phyloP scores from a whole-genome alignment of 495 filamentous ascomycete species.

The Aspergillus mulundensis region DNA sequence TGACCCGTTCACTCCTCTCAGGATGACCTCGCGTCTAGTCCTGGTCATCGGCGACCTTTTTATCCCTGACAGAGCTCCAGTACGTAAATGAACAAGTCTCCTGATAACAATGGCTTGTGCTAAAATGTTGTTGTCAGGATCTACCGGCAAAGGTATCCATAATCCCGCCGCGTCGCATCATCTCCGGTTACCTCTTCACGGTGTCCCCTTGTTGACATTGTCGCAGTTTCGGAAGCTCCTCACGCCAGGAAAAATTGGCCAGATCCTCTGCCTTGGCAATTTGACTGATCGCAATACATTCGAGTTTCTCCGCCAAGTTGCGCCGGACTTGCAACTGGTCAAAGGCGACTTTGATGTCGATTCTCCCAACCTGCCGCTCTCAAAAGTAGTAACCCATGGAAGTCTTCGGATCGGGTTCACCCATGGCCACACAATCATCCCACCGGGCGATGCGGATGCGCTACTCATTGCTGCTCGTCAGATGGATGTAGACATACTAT shows the following conservation, averaged over 20 bases:
- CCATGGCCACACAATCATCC: constrained; percentile 93
- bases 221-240: constrained; percentile 95
- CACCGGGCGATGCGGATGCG: constrained; percentile 83
- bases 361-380: constrained; percentile 82
- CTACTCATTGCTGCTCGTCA: constrained; percentile 90
- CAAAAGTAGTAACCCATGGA: constrained; percentile 92
- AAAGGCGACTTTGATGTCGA: constrained; percentile 92
- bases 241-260: constrained; percentile 94
- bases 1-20: constrained; percentile 23
- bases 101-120: no score
- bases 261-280: constrained; percentile 96
- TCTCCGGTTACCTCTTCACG: constrained; percentile 5
- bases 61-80: constrained; percentile 92
- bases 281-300: constrained; percentile 91
- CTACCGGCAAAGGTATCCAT: constrained; percentile 79
- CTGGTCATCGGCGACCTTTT: constrained; percentile 95
- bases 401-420: constrained; percentile 92
- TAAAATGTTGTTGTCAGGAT: constrained; percentile 53
- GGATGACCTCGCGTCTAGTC: constrained; percentile 77
- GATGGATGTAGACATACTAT: constrained; percentile 93
- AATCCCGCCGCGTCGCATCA: neutral
- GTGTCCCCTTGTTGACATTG: constrained; percentile 13
- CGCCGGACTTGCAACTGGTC: constrained; percentile 93
- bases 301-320: constrained; percentile 87
- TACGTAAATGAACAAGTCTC: constrained; percentile 31